These are phyloP conservation scores for Spathaspora passalidarum DNA, from an alignment of 805 yeast genomes.

Conservation along the genomic window DNA sequence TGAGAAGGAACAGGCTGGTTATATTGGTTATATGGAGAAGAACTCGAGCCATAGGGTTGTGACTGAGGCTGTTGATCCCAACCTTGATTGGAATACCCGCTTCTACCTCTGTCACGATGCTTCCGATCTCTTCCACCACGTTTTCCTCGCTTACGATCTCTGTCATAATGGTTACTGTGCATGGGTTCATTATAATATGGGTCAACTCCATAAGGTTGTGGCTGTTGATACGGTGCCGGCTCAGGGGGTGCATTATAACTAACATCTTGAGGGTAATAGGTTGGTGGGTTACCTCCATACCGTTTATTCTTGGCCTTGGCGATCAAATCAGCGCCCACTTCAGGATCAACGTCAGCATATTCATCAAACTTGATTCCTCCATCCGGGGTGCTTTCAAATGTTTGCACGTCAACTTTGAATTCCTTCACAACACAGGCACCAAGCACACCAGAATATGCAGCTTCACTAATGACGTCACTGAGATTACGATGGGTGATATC, in stretches of 20 bases:
- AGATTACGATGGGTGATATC: conserved; percentile 28
- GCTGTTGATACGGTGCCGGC: conserved; percentile 2
- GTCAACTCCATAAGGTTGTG: conserved; percentile 3
- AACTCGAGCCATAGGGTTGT: conserved; percentile 11
- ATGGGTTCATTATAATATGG: not conserved
- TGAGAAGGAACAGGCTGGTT: conserved; percentile 8
- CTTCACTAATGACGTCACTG: conserved; percentile 53
- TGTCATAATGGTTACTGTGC: not conserved
- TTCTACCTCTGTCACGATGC: conserved; percentile 9
- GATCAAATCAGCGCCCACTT: conserved; percentile 63
- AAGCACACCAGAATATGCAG: conserved; percentile 75
- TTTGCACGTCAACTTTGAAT: conserved; percentile 61
- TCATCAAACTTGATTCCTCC: conserved; percentile 84
- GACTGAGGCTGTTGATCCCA: conserved; percentile 11
- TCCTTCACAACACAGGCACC: conserved; percentile 67
- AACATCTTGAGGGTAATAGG: conserved; percentile 11
- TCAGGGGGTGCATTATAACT: conserved; percentile 8
- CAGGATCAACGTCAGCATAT: conserved; percentile 64
- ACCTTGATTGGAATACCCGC: conserved; percentile 10
- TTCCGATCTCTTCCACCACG: conserved; percentile 3
- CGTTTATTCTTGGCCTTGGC: conserved; percentile 37
- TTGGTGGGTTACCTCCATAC: conserved; percentile 16
- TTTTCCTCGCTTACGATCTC: conserved; percentile 11
- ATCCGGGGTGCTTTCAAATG: conserved; percentile 64
- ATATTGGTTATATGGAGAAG: conserved; percentile 9